Evolutionary conservation across 495 filamentous ascomycete species (phyloP).

Genomic region (Evernia prunastri): DNA sequence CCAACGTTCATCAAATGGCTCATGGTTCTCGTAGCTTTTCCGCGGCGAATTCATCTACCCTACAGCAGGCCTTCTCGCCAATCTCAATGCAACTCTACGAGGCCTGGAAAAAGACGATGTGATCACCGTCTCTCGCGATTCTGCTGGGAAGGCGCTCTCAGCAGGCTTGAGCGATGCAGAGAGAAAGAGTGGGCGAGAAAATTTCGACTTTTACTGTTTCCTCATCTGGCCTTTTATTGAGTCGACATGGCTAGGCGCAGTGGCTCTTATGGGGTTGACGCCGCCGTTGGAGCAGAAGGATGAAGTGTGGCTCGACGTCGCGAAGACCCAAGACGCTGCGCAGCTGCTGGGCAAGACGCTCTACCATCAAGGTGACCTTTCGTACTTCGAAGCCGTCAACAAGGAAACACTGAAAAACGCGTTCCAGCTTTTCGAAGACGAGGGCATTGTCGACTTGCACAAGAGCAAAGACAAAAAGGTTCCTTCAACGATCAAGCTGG

Average conservation of each 20-base stretch:
- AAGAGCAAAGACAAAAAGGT: slow-evolving; percentile 55
- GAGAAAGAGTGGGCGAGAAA: slow-evolving; percentile 72
- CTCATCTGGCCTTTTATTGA: slow-evolving; percentile 98
- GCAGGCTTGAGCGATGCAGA: slow-evolving; percentile 73
- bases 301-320: slow-evolving; percentile 69
- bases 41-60: slow-evolving; percentile 96
- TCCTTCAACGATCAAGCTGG: slow-evolving; percentile 56
- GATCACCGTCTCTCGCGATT: slow-evolving; percentile 59
- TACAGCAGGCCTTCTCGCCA: slow-evolving; percentile 69
- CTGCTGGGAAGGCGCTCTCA: slow-evolving; percentile 48
- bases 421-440: slow-evolving; percentile 80
- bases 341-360: slow-evolving; percentile 92
- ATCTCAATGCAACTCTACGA: slow-evolving; percentile 69
- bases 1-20: slow-evolving; percentile 13
- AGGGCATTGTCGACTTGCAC: slow-evolving; percentile 72
- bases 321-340: slow-evolving; percentile 71
- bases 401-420: slow-evolving; percentile 94
- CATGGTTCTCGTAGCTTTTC: slow-evolving; percentile 57
- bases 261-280: slow-evolving; percentile 77
- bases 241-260: slow-evolving; percentile 80
- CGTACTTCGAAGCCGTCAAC: slow-evolving; percentile 96
- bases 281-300: slow-evolving; percentile 56
- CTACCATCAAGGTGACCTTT: slow-evolving; percentile 94
- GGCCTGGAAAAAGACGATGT: slow-evolving; percentile 75
- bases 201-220: slow-evolving; percentile 98